Evolutionary conservation across 192 early-diverging fungal genomes (phyloP).

Genomic region (Allomyces javanicus): DNA sequence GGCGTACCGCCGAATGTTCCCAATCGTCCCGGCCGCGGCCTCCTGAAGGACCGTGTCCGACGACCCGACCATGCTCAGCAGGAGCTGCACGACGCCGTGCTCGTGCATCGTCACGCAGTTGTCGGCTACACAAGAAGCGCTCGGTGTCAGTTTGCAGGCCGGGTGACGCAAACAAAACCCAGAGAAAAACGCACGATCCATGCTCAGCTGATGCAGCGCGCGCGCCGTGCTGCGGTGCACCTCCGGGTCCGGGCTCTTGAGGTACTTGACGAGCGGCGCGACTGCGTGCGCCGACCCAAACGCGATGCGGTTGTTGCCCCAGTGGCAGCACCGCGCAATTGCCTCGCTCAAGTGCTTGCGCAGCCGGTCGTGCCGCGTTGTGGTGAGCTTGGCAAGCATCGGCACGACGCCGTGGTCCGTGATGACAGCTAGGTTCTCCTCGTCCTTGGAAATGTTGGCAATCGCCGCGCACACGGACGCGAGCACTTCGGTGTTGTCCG

Average conservation of each 20-base stretch:
- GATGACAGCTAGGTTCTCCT: slow-evolving; percentile 47
- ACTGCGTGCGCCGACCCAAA: slow-evolving; percentile 39
- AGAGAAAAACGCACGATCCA: slow-evolving; percentile 28
- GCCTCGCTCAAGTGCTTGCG: slow-evolving; percentile 40
- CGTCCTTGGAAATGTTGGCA: slow-evolving; percentile 46
- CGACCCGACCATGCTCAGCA: slow-evolving; percentile 42
- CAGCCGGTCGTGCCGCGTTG: slow-evolving; percentile 35
- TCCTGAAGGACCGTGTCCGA: slow-evolving; percentile 33
- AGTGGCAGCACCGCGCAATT: slow-evolving; percentile 40
- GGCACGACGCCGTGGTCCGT: slow-evolving; percentile 51
- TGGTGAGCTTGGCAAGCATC: slow-evolving; percentile 40
- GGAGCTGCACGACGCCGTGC: slow-evolving; percentile 39
- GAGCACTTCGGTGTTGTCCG: slow-evolving; percentile 31
- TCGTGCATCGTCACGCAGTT: slow-evolving; percentile 53
- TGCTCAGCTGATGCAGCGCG: slow-evolving; percentile 44
- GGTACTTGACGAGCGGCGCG: slow-evolving; percentile 41
- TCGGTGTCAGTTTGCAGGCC: neutral
- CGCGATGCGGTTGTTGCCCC: slow-evolving; percentile 44
- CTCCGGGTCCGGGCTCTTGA: slow-evolving; percentile 34
- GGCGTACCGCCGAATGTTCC: slow-evolving; percentile 34
- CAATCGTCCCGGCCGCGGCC: slow-evolving; percentile 44
- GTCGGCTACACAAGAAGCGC: slow-evolving; percentile 19
- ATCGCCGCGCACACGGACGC: slow-evolving; percentile 43
- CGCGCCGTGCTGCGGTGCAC: slow-evolving; percentile 39
- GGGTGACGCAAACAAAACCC: neutral